Base-by-base conservation (phyloP, 345 rosid genomes). In the Moricandia moricandioides region DNA sequence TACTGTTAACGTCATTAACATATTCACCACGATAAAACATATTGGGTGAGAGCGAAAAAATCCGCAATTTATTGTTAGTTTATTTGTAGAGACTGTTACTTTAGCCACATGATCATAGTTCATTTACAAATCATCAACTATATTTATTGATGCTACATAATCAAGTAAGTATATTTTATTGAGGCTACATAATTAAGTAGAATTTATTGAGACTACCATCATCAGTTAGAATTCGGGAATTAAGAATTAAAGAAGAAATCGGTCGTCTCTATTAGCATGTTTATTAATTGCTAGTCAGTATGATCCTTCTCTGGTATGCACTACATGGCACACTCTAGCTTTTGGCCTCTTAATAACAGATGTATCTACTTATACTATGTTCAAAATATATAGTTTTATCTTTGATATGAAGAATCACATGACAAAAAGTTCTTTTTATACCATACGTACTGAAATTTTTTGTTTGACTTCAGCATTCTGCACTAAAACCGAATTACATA, bases 221-320 rank as follows among this genome's bases (percentile, higher is more conserved):
- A 62, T 71, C n/a, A 52, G 14, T 24, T 29, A 30, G 12, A 47
- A 18, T 58, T 70, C 31, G 10, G 4, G 21, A 31, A 16, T 18
- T 71, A 12, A 39, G 64, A 56, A 16, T 10, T 40, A 58, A 26
- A 35, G 63, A 72, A 72, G 62, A 18, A 9, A 21, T 24, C 61
- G 39, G 76, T 34, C 47, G 55, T 29, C 70, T 55, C 43, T 4
- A 1, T 55, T 10, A 39, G 47, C 13, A 65, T 65, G 65, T 40
- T 72, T 40, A 39, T 52, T 64, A 27, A 63, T 35, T 73, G 62
- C 55, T 63, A 64, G 77, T 64, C 77, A 73, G 52, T 37, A 54
- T 64, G 56, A 39, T 64, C 45, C 9, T 65, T 18, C 33, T 35
- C 62, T 52, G 45, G n/a, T 21, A 21, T 21, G 24, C 31, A 1